Base-by-base conservation (phyloP, 2,329 filamentous ascomycete genomes). In the Aspergillus pseudoterreus region DNA sequence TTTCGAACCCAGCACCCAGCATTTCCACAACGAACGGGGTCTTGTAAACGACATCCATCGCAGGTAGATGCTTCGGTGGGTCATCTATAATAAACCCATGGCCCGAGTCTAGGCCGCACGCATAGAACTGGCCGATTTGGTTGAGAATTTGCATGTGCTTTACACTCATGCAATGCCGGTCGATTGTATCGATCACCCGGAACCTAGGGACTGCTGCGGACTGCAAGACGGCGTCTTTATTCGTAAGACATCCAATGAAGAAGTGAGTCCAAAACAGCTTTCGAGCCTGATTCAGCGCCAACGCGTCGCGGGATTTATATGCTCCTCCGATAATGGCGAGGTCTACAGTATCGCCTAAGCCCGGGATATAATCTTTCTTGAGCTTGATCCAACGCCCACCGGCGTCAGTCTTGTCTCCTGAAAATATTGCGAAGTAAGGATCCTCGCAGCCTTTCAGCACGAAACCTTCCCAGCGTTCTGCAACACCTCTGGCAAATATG, bases 311-410 rank as follows among this genome's bases (percentile, higher is more conserved):
- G 3, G 86, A 73, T 57, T 90, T 82, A 59, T 87, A 91, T 15
- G 83, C 82, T 5, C 83, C 91, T 0, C 89, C 91, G 3, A 96
- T 75, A 1, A 92, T 78, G 2, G 87, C 85, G 64, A 96, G 88
- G 66, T 96, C 92, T 9, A 88, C 88, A 27, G 90, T 83, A 54
- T 95, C 91, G 1, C 90, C 90, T 64, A 92, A 82, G 2, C 83
- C 83, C 22, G 80, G 78, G 35, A 95, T 81, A 61, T 95, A 95
- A 63, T 94, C 89, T 62, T 90, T 90, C 69, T 96, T 96, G 39
- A 96, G 70, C 70, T 96, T 96, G 63, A 96, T 88, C 65, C 84
- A 87, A 75, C 27, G 76, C 56, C 60, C 71, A 59, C 60, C 43
- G 57, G 61, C 64, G 51, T 43, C 59, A 51, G 61, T 62, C 17